Conservation (phyloP, 2,329 filamentous ascomycete species). For the Apiospora marii region DNA sequence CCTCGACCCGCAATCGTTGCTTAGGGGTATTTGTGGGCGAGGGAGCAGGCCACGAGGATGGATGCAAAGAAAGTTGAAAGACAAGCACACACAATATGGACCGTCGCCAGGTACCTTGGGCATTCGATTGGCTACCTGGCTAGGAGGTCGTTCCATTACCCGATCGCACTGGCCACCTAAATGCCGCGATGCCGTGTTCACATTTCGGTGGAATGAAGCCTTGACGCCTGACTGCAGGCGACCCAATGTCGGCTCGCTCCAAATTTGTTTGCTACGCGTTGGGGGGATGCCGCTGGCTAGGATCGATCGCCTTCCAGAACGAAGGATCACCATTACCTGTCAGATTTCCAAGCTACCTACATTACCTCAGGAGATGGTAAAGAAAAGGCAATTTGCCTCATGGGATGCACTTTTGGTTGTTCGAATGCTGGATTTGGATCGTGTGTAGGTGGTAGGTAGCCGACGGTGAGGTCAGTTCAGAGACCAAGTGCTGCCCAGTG, state of each 20-base stretch:
- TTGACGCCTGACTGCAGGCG: neutral
- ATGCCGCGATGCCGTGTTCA: neutral
- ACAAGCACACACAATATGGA: neutral
- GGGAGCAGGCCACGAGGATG: neutral
- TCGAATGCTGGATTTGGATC: neutral
- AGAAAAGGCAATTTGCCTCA: neutral
- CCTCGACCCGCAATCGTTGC: neutral
- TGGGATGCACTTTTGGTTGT: neutral
- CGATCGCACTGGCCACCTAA: neutral
- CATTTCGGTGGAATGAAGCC: neutral
- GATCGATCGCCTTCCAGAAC: neutral
- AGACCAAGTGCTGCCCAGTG: neutral
- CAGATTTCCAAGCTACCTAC: neutral
- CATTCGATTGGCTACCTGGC: neutral
- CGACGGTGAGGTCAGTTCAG: neutral
- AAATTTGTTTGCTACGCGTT: neutral
- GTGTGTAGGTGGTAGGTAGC: too few species aligned
- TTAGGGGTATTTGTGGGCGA: neutral
- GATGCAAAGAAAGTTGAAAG: neutral
- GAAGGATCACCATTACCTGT: neutral
- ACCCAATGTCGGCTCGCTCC: neutral
- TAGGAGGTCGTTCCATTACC: neutral
- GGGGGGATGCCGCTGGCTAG: neutral
- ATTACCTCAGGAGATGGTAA: neutral
- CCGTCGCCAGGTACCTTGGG: neutral